A percentile compares a stretch with the other conserved stretches of the same genome.
These are phyloP conservation scores for Magnusiomyces ingens DNA, from an alignment of 1,139 yeast genomes.

Conservation along the genomic window DNA sequence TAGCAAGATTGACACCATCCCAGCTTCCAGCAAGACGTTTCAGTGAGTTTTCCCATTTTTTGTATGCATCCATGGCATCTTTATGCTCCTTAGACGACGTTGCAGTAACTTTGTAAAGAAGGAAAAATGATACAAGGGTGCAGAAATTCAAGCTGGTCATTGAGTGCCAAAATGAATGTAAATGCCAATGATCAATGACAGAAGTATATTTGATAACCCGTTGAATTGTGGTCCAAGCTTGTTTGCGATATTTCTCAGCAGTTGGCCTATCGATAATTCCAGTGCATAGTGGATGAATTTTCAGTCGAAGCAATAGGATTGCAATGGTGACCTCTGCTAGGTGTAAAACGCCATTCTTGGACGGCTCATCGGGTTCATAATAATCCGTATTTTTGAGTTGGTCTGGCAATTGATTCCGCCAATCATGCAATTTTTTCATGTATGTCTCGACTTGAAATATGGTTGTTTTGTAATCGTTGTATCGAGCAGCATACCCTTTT, in stretches of 20 bases:
- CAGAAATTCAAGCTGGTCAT: constrained; percentile 31
- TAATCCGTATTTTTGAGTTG: constrained; percentile 28
- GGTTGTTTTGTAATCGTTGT: constrained; percentile 19
- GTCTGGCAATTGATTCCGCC: constrained; percentile 29
- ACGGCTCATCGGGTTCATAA: constrained; percentile 15
- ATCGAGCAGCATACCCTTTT: constrained; percentile 20
- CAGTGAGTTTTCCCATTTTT: constrained; percentile 32
- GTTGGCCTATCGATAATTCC: constrained; percentile 20
- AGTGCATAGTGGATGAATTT: constrained; percentile 25
- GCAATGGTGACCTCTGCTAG: constrained; percentile 32
- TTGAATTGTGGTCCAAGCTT: constrained; percentile 30
- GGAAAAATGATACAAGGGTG: constrained; percentile 32
- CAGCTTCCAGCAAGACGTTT: constrained; percentile 28
- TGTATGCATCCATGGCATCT: constrained; percentile 26
- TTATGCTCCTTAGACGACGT: constrained; percentile 28
- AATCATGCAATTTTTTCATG: constrained; percentile 23
- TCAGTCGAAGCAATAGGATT: constrained; percentile 27
- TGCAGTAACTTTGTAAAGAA: constrained; percentile 31
- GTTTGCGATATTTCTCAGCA: constrained; percentile 22
- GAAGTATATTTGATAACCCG: constrained; percentile 30
- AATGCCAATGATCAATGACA: constrained; percentile 33
- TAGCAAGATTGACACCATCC: constrained; percentile 36
- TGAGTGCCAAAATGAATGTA: constrained; percentile 36
- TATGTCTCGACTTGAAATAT: constrained; percentile 22
- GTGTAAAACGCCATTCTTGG: constrained; percentile 27